phyloP scores from a whole-genome alignment of 1,284 basidiomycete species.

The Bothia castanella region DNA sequence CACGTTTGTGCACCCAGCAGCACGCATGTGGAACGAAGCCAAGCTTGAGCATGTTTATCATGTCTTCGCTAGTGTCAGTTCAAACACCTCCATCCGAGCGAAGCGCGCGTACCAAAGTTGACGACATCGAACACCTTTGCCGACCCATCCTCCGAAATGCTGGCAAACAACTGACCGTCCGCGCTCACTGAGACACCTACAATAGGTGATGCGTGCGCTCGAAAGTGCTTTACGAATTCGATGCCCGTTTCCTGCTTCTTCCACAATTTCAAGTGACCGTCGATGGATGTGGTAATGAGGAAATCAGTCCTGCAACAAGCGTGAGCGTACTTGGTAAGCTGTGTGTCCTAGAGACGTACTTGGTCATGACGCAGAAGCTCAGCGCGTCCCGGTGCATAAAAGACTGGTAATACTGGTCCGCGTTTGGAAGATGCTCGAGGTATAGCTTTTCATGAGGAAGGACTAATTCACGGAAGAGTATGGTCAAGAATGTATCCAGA shows the following conservation, averaged over 20 bases:
- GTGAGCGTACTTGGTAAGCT: not conserved
- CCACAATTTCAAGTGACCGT: constrained; percentile 97
- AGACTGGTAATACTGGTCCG: constrained; percentile 94
- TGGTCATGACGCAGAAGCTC: constrained; percentile 84
- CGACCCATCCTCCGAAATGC: constrained; percentile 77
- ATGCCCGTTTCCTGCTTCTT: constrained; percentile 94
- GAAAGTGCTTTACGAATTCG: constrained; percentile 92
- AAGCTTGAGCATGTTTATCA: constrained; percentile 97
- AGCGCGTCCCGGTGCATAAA: constrained; percentile 98
- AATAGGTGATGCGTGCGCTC: constrained; percentile 84
- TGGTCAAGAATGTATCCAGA: constrained; percentile 37
- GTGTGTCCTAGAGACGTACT: constrained; percentile 44
- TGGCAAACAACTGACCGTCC: constrained; percentile 92
- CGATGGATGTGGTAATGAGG: constrained; percentile 89
- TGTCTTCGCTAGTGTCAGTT: constrained; percentile 55
- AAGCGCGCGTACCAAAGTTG: constrained; percentile 72
- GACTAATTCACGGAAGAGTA: constrained; percentile 36
- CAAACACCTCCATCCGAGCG: not conserved
- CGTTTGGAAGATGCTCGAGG: constrained; percentile 86
- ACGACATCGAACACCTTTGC: constrained; percentile 97
- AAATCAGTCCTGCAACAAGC: constrained; percentile 73
- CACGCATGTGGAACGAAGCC: constrained; percentile 81
- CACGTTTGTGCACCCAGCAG: constrained; percentile 90
- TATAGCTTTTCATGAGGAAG: constrained; percentile 80
- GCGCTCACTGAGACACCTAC: constrained; percentile 82